Base-by-base conservation (phyloP, 78 protist species). In the Isochrysis galbana region DNA sequence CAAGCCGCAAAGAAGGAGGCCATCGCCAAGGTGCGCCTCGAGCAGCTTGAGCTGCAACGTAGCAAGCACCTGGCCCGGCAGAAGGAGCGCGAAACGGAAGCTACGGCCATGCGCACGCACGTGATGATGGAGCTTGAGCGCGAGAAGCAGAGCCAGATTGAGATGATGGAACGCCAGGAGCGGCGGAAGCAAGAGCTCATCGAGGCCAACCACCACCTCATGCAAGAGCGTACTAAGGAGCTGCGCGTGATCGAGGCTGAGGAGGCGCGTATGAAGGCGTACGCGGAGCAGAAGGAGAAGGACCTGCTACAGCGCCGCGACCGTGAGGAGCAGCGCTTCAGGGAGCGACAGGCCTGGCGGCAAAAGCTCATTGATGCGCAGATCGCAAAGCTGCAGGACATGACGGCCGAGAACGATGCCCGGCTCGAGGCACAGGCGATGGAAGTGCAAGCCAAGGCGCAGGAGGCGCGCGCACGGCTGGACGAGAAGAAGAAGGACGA, bases 251-350 rank as follows among this genome's bases (percentile, higher is more conserved):
- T 17, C 29, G 42, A 46, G 67, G 61, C 61, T 61, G 89, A 44
- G 67, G 89, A 39, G 51, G 36, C 17, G 48, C 46, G 87, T 22
- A 42, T 41, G 87, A 17, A 0, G 25, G 42, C 22, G 5, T 22
- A 22, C 10, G 78, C 78, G 38, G 0, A 10, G 78, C 39, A 10
- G 38, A 10, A 22, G 89, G 89, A 82, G 89, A 5, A 46, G 67
- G 1, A 39, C 42, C 61, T 82, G 21, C 42, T 46, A 5, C 69
- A 45, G 67, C 89, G 89, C 26, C 61, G 89, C 29, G 29, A 22
- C 44, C 89, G 89, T 26, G 89, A 82, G 61, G 69, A 42, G 67
- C 45, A 44, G 89, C 89, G 89, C 89, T 82, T 82, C 67, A 17
- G 29, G 32, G 42, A 72, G 36, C 36, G 42, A 2, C 82, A 72